Percentiles rank a stretch among this genome's conserved stretches.
Evolutionary conservation across 2,329 filamentous ascomycete species (phyloP).

Genomic region (Claviceps pazoutovae): DNA sequence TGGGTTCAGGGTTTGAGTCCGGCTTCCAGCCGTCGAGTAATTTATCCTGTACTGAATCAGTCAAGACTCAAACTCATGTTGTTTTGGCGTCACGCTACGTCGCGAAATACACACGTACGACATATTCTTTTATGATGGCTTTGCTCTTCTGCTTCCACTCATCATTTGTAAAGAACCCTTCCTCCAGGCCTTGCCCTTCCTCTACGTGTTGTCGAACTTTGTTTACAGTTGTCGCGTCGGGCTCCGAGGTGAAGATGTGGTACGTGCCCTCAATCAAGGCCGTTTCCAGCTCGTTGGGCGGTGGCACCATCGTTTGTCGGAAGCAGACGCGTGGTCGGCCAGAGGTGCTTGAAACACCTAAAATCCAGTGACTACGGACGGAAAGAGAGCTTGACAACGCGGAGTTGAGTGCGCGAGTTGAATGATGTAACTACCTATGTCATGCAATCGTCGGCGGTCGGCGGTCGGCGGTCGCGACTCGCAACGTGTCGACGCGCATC

Average conservation of each 20-base stretch:
- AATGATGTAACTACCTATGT: not conserved
- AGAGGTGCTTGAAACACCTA: not conserved
- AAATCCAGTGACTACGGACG: not conserved
- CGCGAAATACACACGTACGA: conserved; percentile 28
- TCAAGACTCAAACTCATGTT: not conserved
- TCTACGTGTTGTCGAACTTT: conserved; percentile 39
- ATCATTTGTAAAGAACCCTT: conserved; percentile 33
- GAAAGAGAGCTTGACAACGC: not conserved
- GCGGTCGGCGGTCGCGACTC: not conserved
- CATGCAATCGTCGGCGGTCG: not conserved
- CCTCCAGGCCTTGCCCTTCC: conserved; percentile 31
- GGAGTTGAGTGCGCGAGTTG: not conserved
- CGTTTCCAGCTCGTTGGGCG: conserved; percentile 27
- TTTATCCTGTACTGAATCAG: conserved; percentile 16
- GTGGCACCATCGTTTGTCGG: conserved; percentile 15
- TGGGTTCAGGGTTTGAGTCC: conserved; percentile 14
- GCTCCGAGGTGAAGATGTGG: conserved; percentile 28
- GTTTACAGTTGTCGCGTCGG: conserved; percentile 41
- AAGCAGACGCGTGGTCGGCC: not conserved
- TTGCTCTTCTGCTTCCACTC: conserved; percentile 49
- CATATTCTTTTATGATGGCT: conserved; percentile 36
- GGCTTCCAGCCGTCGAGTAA: conserved; percentile 23
- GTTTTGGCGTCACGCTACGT: not conserved
- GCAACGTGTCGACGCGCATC: too few relatives aligned
- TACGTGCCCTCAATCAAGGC: conserved; percentile 33